These are phyloP conservation scores for Candida boleticola DNA, from an alignment of 805 yeast genomes.

Conservation along the genomic window DNA sequence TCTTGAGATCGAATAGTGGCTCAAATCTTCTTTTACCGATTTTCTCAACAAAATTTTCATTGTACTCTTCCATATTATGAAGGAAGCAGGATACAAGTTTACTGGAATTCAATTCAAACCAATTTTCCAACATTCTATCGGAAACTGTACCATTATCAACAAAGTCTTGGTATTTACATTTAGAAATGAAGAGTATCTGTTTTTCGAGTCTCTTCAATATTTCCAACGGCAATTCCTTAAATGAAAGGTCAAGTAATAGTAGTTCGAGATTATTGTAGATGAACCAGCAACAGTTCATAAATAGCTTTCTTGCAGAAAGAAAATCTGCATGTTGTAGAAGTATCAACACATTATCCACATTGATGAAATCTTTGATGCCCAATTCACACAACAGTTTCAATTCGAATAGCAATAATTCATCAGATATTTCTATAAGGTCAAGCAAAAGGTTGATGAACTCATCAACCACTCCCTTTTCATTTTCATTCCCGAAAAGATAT, in stretches of 20 bases:
- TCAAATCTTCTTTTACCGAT: constrained; percentile 32
- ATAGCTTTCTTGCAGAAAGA: constrained; percentile 52
- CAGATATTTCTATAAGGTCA: constrained; percentile 59
- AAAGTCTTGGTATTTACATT: constrained; percentile 25
- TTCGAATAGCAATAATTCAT: constrained; percentile 58
- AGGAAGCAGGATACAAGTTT: constrained; percentile 21
- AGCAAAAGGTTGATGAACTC: constrained; percentile 54
- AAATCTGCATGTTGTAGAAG: constrained; percentile 54
- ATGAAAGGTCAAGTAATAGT: constrained; percentile 47
- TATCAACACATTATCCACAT: constrained; percentile 56
- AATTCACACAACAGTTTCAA: constrained; percentile 63
- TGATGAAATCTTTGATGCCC: constrained; percentile 53
- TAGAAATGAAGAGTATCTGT: constrained; percentile 24
- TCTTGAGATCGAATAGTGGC: constrained; percentile 34
- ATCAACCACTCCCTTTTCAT: constrained; percentile 20
- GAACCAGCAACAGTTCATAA: constrained; percentile 64
- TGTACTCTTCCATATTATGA: constrained; percentile 16
- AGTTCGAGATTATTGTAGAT: constrained; percentile 63
- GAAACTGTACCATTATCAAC: constrained; percentile 3
- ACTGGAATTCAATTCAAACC: constrained; percentile 21
- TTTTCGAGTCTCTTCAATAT: constrained; percentile 25
- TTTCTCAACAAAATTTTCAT: constrained; percentile 32
- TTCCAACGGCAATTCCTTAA: constrained; percentile 27
- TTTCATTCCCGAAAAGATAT: constrained; percentile 9
- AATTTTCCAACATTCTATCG: constrained; percentile 7